phyloP scores from a whole-genome alignment of 192 early-diverging fungal genomes.

The Coemansia sp. region DNA sequence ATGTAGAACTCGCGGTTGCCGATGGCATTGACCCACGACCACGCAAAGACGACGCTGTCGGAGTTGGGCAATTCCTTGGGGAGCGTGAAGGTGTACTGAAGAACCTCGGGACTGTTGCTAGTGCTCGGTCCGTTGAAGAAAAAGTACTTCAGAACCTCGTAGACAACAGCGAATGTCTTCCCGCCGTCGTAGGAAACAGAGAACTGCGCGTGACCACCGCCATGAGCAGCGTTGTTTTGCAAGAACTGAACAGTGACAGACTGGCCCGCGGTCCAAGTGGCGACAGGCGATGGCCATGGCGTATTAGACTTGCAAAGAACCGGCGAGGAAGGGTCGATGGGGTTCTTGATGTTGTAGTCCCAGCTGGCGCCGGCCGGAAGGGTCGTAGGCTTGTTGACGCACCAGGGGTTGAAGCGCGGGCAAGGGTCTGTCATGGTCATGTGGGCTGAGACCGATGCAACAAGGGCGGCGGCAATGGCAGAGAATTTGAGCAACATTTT shows the following conservation, averaged over 20 bases:
- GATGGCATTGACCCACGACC: constrained; percentile 73
- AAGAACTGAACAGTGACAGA: constrained; percentile 38
- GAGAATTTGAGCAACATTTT: too few species aligned
- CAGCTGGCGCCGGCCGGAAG: constrained; percentile 38
- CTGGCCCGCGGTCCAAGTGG: constrained; percentile 48
- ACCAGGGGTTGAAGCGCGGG: constrained; percentile 31
- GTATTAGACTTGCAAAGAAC: constrained; percentile 49
- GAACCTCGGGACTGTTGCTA: constrained; percentile 15
- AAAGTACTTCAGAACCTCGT: constrained; percentile 54
- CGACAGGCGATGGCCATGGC: constrained; percentile 28
- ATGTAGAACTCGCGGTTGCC: constrained; percentile 75
- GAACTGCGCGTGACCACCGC: constrained; percentile 63
- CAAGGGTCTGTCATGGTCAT: constrained; percentile 43
- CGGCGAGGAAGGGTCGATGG: constrained; percentile 26
- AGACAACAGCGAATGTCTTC: constrained; percentile 56
- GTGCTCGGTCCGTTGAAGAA: constrained; percentile 22
- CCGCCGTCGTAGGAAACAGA: constrained; percentile 58
- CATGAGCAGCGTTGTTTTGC: constrained; percentile 35
- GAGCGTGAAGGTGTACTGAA: constrained; percentile 53
- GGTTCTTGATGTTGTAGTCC: constrained; percentile 45
- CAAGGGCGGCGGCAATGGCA: too few species aligned
- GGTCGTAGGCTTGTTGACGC: constrained; percentile 29
- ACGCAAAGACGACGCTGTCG: constrained; percentile 55
- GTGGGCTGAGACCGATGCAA: constrained; percentile 17
- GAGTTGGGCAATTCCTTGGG: constrained; percentile 54